Base-by-base conservation (phyloP, 2,329 filamentous ascomycete species). In the Pyrenophora graminea region DNA sequence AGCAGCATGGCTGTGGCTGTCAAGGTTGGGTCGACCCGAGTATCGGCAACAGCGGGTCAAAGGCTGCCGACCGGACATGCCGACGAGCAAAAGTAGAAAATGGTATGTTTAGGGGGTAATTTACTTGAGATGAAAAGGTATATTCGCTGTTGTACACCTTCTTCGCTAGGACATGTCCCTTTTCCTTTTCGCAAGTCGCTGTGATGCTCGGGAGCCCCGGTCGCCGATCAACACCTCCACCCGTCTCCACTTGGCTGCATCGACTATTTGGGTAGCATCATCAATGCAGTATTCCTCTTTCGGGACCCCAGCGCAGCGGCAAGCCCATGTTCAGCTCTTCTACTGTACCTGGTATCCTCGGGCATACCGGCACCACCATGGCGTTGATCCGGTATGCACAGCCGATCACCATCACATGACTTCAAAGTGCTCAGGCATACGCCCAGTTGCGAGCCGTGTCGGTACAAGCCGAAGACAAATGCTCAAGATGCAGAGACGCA, bases 211-310 rank as follows among this genome's bases (percentile, higher is more conserved):
- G 23, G n/a, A 17, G 25, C 31, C 25, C 39, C 41, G 33, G 44
- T 40, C 33, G 34, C 48, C 44, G 52, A 46, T 39, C 34, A 30
- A 36, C 42, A 36, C 38, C 17, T 37, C 45, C 34, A 37, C 39
- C 13, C 27, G 8, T 5, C 27, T 38, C 49, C 39, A 39, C 44
- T 32, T 36, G 19, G 15, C 21, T 36, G 34, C 37, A 33, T 45
- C 38, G 34, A 33, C 46, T 38, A 12, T 51, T 46, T 37, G 18
- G n/a, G 42, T 12, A 39, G n/a, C 30, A 30, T 8, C 6, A 13
- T 13, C 15, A 17, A 39, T 33, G 45, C 21, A 48, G 34, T 21
- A 39, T 43, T 39, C 49, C 45, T 43, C 15, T 34, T 52, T 33
- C 10, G 39, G 49, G 30, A 34, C 5, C 23, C 13, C 41, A 19